Percentiles rank a stretch among this genome's conserved stretches.
Evolutionary conservation across 164 flowering plant species (phyloP).

Genomic region (Nelumbo lutea): DNA sequence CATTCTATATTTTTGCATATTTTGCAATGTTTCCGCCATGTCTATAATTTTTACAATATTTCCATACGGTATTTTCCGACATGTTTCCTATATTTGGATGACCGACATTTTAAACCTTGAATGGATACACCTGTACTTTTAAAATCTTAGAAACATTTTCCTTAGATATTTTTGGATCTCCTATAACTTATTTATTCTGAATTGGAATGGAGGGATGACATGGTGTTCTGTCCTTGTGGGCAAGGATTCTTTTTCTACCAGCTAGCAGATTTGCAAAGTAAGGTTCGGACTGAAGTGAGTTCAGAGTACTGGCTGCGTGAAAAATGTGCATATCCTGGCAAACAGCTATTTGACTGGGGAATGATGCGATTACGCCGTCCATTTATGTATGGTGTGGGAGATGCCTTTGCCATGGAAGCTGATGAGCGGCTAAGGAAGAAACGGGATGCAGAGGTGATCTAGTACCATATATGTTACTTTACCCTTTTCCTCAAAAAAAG

Average conservation of each 20-base stretch:
- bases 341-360: constrained; percentile 88
- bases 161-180: not conserved
- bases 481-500: too few relatives aligned
- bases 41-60: too few relatives aligned
- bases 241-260: constrained; percentile 39
- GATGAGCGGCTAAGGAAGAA: constrained; percentile 86
- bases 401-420: constrained; percentile 71
- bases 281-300: constrained; percentile 79
- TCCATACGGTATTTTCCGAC: too few relatives aligned
- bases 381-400: constrained; percentile 61
- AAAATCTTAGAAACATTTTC: too few relatives aligned
- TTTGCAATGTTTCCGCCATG: too few relatives aligned
- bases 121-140: not conserved
- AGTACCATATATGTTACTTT: not conserved
- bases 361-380: constrained; percentile 72
- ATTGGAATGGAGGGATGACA: constrained; percentile 22
- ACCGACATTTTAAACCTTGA: too few relatives aligned
- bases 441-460: constrained; percentile 79
- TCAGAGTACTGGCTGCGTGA: constrained; percentile 80
- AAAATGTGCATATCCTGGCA: constrained; percentile 72
- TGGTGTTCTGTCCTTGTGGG: constrained; percentile 25
- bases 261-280: constrained; percentile 82
- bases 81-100: too few relatives aligned
- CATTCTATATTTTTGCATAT: too few relatives aligned
- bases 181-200: not conserved